Evolutionary conservation across 371 early-diverging fungal genomes (phyloP).

Genomic region (Caulochytrium protostelioides): DNA sequence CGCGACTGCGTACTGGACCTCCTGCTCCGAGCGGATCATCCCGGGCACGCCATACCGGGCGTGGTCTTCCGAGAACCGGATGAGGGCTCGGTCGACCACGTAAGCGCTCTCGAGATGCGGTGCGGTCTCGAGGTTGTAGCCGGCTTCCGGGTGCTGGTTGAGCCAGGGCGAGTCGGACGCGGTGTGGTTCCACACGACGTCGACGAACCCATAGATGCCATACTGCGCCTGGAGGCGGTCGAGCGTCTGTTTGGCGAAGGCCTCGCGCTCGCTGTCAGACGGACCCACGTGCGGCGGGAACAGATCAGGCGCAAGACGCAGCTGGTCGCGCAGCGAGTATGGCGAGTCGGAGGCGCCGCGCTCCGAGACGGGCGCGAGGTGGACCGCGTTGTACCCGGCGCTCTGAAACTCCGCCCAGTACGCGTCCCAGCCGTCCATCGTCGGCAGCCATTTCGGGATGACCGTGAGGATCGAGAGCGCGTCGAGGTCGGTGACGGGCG

Average conservation of each 20-base stretch:
- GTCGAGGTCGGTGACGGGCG: no score
- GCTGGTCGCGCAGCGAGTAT: conserved; percentile 81
- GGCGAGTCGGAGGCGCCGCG: conserved; percentile 83
- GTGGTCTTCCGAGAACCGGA: conserved; percentile 35
- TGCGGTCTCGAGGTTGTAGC: conserved; percentile 79
- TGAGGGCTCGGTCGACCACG: conserved; percentile 68
- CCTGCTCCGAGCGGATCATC: conserved; percentile 32
- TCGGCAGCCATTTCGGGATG: conserved; percentile 87
- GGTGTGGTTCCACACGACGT: conserved; percentile 96
- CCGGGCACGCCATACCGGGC: conserved; percentile 18
- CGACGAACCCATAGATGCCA: conserved; percentile 58
- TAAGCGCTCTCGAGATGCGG: conserved; percentile 83
- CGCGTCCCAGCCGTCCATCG: conserved; percentile 48
- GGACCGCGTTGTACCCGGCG: conserved; percentile 76
- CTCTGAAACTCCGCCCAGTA: conserved; percentile 42
- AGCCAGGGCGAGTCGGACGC: conserved; percentile 74
- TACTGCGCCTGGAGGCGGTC: conserved; percentile 31
- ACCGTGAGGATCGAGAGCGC: conserved; percentile 66
- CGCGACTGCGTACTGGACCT: conserved; percentile 40
- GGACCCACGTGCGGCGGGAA: conserved; percentile 25
- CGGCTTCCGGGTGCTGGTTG: conserved; percentile 80
- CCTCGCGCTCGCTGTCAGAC: conserved; percentile 30
- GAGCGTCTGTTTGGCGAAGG: conserved; percentile 29
- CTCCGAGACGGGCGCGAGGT: conserved; percentile 79
- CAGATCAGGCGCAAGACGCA: conserved; percentile 57